phyloP scores from a whole-genome alignment of 257 asterid genomes.

The Anisodus acutangulus region DNA sequence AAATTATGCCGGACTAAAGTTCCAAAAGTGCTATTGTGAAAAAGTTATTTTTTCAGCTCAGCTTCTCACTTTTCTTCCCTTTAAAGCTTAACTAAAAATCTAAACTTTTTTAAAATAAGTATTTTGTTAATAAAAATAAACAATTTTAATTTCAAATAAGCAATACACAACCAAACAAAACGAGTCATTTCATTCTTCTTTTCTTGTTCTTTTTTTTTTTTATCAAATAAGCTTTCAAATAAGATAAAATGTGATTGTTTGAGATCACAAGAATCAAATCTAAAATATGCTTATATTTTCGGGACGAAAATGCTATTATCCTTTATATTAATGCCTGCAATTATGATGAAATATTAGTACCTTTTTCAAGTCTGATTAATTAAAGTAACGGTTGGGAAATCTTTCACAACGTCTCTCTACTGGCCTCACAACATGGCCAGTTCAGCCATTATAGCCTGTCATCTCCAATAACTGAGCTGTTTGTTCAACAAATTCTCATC shows the following conservation, averaged over 20 bases:
- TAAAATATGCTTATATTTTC: no score
- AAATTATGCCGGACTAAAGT: no score
- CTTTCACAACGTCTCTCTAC: slow-evolving; percentile 8
- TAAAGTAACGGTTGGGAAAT: neutral
- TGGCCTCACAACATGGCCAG: neutral
- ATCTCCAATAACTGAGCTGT: neutral
- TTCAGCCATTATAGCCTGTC: neutral
- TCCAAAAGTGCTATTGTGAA: no score
- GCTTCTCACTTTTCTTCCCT: no score
- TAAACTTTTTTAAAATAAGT: no score
- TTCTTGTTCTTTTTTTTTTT: neutral
- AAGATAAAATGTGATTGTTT: no score
- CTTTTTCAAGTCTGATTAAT: neutral
- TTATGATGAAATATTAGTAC: no score
- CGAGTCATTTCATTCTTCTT: neutral
- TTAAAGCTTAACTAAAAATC: neutral
- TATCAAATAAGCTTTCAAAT: neutral
- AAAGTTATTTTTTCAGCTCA: no score
- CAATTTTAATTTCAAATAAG: neutral
- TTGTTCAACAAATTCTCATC: neutral
- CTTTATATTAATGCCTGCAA: no score
- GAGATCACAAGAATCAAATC: no score
- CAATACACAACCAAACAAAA: neutral
- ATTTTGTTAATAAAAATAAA: neutral
- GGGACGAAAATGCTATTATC: no score